A percentile compares a stretch with the other conserved stretches of the same genome.
phyloP scores from a whole-genome alignment of 2,329 filamentous ascomycete genomes.

The Calonectria hawksworthii region DNA sequence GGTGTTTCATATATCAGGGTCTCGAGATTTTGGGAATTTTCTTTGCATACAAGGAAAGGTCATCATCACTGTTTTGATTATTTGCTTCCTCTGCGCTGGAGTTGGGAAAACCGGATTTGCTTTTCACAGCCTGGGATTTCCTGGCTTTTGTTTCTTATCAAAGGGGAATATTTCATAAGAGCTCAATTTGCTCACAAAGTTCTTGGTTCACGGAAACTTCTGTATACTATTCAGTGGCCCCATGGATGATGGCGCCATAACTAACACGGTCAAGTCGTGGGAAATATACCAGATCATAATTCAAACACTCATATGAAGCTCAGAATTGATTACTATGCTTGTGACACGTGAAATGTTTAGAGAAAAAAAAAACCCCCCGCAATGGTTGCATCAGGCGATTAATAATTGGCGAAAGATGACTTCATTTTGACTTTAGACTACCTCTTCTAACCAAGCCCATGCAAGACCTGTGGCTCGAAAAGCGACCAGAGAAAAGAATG shows the following conservation, averaged over 20 bases:
- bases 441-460: conserved; percentile 31
- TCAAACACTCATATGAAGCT: background rate
- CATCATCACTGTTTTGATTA: conserved; percentile 21
- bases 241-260: background rate
- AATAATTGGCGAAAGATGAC: background rate
- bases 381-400: background rate
- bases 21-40: conserved; percentile 1
- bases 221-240: conserved; percentile 5
- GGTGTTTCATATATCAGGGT: conserved; percentile 20
- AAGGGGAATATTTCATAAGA: background rate
- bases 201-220: background rate
- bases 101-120: conserved; percentile 40
- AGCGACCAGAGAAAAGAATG: conserved; percentile 36
- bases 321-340: background rate
- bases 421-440: background rate
- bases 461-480: conserved; percentile 36
- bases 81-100: conserved; percentile 32
- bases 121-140: conserved; percentile 12
- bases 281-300: conserved; percentile 7
- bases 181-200: background rate
- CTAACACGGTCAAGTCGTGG: background rate
- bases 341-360: background rate
- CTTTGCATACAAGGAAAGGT: conserved; percentile 15
- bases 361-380: background rate
- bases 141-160: background rate